A percentile compares a stretch with the other conserved stretches of the same genome.
Conservation (phyloP, 2,329 filamentous ascomycete genomes). For the Elsinoe necatrix region DNA sequence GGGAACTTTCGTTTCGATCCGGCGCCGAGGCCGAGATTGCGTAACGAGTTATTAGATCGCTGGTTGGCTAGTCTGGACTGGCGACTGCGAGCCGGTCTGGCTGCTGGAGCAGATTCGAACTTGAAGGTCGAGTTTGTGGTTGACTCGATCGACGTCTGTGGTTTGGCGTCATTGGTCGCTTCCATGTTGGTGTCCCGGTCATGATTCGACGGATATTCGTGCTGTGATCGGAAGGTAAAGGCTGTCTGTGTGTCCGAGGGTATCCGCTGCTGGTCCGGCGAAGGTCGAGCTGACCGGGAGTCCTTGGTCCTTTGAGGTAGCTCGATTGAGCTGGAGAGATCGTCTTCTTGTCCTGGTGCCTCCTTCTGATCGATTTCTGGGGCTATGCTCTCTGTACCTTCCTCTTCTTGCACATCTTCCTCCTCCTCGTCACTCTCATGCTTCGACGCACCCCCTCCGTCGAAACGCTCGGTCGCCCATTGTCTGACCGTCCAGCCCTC, state of each 20-base stretch:
- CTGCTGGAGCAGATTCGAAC: conserved; percentile 20
- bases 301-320: background rate
- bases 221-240: conserved; percentile 62
- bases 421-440: conserved; percentile 61
- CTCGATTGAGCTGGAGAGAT: conserved; percentile 15
- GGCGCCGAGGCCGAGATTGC: conserved; percentile 51
- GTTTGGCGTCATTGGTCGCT: conserved; percentile 19
- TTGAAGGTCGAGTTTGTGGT: conserved; percentile 31
- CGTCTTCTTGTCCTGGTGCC: conserved; percentile 21
- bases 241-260: conserved; percentile 35
- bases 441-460: conserved; percentile 48
- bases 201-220: conserved; percentile 47
- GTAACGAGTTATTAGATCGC: conserved; percentile 20
- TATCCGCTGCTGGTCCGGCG: conserved; percentile 26
- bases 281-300: conserved; percentile 12
- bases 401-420: conserved; percentile 50
- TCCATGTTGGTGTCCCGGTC: conserved; percentile 48
- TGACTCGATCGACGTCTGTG: conserved; percentile 23
- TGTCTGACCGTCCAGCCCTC: conserved; percentile 61
- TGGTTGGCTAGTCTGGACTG: background rate
- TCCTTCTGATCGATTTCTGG: conserved; percentile 27
- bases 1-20: conserved; percentile 67
- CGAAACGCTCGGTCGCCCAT: conserved; percentile 62
- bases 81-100: conserved; percentile 24
- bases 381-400: conserved; percentile 23